These are phyloP conservation scores for Saccharomyces hybrid DNA, from an alignment of 1,139 yeast genomes.

Conservation along the genomic window DNA sequence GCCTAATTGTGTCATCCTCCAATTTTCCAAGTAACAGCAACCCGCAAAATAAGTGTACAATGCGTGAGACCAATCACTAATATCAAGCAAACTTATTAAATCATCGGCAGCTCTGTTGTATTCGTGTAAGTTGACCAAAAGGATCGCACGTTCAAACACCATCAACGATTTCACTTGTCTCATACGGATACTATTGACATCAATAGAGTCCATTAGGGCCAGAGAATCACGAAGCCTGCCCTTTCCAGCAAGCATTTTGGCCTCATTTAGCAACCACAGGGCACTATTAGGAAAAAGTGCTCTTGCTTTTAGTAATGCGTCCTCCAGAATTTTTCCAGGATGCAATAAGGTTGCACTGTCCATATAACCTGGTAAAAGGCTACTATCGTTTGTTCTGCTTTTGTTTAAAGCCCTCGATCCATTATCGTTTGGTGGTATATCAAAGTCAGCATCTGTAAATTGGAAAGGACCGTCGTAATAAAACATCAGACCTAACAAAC, in stretches of 20 bases:
- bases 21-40: slow-evolving; percentile 73
- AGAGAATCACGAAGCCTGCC: slow-evolving; percentile 68
- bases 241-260: slow-evolving; percentile 72
- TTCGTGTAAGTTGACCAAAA: slow-evolving; percentile 64
- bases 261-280: slow-evolving; percentile 85
- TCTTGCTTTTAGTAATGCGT: slow-evolving; percentile 52
- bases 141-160: slow-evolving; percentile 77
- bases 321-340: slow-evolving; percentile 44
- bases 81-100: slow-evolving; percentile 56
- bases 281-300: slow-evolving; percentile 81
- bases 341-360: slow-evolving; percentile 43
- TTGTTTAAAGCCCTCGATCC: slow-evolving; percentile 1
- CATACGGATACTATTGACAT: slow-evolving; percentile 66
- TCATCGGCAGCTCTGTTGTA: slow-evolving; percentile 77
- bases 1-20: slow-evolving; percentile 53
- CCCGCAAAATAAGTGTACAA: slow-evolving; percentile 83
- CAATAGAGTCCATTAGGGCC: slow-evolving; percentile 60
- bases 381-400: slow-evolving; percentile 9
- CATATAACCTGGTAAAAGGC: slow-evolving; percentile 18
- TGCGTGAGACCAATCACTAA: slow-evolving; percentile 90
- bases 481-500: slow-evolving; percentile 68
- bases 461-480: slow-evolving; percentile 95
- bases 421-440: slow-evolving; percentile 31
- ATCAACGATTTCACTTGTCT: slow-evolving; percentile 84
- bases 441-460: slow-evolving; percentile 78